Base-by-base conservation (phyloP, 768 basidiomycete species). In the Amanita pallidorosea region DNA sequence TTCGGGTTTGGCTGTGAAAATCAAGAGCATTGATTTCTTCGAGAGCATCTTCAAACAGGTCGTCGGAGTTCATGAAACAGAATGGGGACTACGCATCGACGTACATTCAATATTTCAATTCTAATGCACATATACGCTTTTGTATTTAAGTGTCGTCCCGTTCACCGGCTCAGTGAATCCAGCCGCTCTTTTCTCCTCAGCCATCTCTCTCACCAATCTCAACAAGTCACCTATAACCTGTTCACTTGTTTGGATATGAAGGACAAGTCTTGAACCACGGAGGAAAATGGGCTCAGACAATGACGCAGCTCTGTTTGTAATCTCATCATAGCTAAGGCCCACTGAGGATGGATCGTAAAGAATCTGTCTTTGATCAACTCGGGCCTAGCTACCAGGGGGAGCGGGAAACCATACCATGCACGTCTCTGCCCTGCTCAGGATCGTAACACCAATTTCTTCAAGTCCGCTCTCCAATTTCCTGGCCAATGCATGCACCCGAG, bases 171-270 rank as follows among this genome's bases (percentile, higher is more conserved):
- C 64, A 15, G 72, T 67, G 51, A 72, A 81, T 3, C 84, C 85
- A 4, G 76, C 76, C 29, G 70, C 67, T 61, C 66, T 75, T 67
- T 86, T 88, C 63, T 88, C 85, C 53, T 82, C 76, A 8, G 80
- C 81, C 53, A 96, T 70, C 34, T 70, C 62, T 41, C 65, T 67
- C 11, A 96, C 66, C 35, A 91, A 55, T 5, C 61, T 64, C 25
- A 98, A 65, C 56, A 97, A 78, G 57, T 96, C 90, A 47, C 89
- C 78, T n/a, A 96, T 74, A 0, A 92, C 90, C 49, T 77, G 62
- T 17, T 82, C 76, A 2, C 79, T 74, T 1, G 85, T 91, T 63
- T 98, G 94, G 50, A 92, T 78, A 63, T 97, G 94, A 2, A 94
- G 63, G 12, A 95, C 87, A 15, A 94, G 69, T 11, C 95, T 78